Percentiles rank a stretch among this genome's conserved stretches.
Evolutionary conservation across 139 green algal species (phyloP).

Genomic region (Mesotaenium endlicherianum): DNA sequence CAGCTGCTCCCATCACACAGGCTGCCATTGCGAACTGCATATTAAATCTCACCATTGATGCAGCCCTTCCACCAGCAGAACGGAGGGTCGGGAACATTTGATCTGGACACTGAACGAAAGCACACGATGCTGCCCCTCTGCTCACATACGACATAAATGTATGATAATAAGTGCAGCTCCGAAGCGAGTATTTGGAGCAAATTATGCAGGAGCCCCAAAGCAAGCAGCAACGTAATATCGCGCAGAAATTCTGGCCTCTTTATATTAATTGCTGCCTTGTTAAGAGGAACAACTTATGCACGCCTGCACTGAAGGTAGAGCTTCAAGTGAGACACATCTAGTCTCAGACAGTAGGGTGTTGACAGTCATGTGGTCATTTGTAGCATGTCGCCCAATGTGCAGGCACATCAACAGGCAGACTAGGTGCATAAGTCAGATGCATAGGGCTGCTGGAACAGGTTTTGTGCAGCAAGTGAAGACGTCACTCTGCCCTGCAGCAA

Average conservation of each 20-base stretch:
- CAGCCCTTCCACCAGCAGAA: slow-evolving; percentile 20
- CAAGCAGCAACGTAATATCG: too few species aligned
- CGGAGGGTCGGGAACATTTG: background rate
- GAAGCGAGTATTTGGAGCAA: background rate
- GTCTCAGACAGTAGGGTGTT: too few species aligned
- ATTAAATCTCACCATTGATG: slow-evolving; percentile 24
- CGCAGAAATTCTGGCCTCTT: background rate
- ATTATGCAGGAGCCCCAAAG: background rate
- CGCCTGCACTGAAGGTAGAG: background rate
- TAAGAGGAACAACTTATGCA: background rate
- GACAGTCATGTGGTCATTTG: too few species aligned
- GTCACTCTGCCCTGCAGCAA: too few species aligned
- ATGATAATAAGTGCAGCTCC: background rate
- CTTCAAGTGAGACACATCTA: too few species aligned
- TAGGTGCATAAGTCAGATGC: too few species aligned
- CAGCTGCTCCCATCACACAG: too few species aligned
- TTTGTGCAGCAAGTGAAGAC: too few species aligned
- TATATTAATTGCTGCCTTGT: background rate
- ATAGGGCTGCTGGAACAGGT: too few species aligned
- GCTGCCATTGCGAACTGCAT: too few species aligned
- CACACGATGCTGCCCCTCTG: background rate
- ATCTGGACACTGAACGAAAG: background rate
- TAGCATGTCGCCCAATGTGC: too few species aligned
- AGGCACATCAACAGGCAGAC: too few species aligned
- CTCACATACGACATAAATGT: background rate